These are phyloP conservation scores for Patellifolia procumbens DNA, from an alignment of 179 eudicot species.

Conservation along the genomic window DNA sequence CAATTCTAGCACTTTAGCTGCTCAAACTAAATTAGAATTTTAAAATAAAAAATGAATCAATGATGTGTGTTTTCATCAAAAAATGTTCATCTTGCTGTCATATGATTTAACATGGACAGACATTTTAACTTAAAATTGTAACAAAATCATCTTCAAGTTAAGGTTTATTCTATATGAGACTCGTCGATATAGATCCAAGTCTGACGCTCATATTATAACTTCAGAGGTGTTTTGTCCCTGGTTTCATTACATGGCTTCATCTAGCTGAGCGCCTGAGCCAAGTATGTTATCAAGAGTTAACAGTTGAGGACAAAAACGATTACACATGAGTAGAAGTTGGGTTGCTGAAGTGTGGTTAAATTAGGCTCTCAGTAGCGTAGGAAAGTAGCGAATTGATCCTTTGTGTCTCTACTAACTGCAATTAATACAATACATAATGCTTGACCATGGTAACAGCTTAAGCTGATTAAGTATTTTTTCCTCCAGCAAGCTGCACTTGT, in stretches of 20 bases:
- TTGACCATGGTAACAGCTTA: conserved; percentile 1
- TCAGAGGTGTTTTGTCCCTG: not conserved
- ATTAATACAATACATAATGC: not conserved
- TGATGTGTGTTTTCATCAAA: not conserved
- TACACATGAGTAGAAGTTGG: not conserved
- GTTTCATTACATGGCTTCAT: not conserved
- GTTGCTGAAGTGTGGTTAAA: conserved; percentile 2
- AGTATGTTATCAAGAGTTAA: not conserved
- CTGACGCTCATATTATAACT: not conserved
- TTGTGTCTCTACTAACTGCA: not conserved
- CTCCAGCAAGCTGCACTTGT: conserved; percentile 74
- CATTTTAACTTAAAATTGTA: too few relatives aligned
- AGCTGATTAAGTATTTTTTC: conserved; percentile 21
- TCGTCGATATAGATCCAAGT: not conserved
- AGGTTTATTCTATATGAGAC: not conserved
- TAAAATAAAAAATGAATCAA: not conserved
- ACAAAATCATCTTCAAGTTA: not conserved
- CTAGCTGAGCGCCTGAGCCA: not conserved
- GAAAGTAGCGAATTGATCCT: not conserved
- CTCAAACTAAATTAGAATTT: not conserved
- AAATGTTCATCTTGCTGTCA: not conserved
- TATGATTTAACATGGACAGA: not conserved
- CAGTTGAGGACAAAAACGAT: not conserved
- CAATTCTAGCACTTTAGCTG: not conserved
- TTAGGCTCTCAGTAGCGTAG: not conserved